Evolutionary conservation across 129 eudicot genomes (phyloP).

Genomic region (Helichrysum umbraculigerum): DNA sequence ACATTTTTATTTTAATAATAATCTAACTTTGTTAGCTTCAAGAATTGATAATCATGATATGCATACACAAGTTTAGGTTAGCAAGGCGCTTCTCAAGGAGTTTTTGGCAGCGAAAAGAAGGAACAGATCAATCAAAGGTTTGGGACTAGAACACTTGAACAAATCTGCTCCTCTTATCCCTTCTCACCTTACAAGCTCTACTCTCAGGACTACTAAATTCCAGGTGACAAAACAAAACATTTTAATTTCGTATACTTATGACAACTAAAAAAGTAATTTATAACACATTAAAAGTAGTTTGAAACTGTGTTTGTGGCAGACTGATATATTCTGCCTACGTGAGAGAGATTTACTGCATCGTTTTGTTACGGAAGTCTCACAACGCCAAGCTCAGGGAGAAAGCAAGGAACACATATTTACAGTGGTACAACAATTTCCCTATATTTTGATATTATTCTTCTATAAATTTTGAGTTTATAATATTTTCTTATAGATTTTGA

Average conservation of each 20-base stretch:
- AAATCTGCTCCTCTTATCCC: slow-evolving; percentile 66
- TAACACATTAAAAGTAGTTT: not conserved
- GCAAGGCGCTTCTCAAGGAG: slow-evolving; percentile 83
- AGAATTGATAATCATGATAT: not conserved
- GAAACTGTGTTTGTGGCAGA: slow-evolving; percentile 40
- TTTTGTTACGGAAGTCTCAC: slow-evolving; percentile 68
- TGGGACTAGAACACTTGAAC: slow-evolving; percentile 94
- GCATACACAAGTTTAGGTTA: slow-evolving; percentile 45
- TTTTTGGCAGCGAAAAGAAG: slow-evolving; percentile 55
- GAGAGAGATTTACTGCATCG: slow-evolving; percentile 82
- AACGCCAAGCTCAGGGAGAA: slow-evolving; percentile 66
- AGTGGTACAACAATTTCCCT: slow-evolving; percentile 37
- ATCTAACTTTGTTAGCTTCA: no score
- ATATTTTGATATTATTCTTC: not conserved
- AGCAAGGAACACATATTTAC: slow-evolving; percentile 69
- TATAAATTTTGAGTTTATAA: not conserved
- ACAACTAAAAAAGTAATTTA: not conserved
- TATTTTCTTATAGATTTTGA: no score
- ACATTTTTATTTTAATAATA: not conserved
- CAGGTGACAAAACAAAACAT: slow-evolving; percentile 46
- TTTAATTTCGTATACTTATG: not conserved
- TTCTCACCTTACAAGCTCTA: slow-evolving; percentile 62
- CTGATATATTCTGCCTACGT: slow-evolving; percentile 63
- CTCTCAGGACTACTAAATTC: slow-evolving; percentile 52
- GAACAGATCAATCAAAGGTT: slow-evolving; percentile 66